A percentile compares a stretch with the other conserved stretches of the same genome.
Evolutionary conservation across 805 yeast species (phyloP).

Genomic region (Ogataea dorogensis): DNA sequence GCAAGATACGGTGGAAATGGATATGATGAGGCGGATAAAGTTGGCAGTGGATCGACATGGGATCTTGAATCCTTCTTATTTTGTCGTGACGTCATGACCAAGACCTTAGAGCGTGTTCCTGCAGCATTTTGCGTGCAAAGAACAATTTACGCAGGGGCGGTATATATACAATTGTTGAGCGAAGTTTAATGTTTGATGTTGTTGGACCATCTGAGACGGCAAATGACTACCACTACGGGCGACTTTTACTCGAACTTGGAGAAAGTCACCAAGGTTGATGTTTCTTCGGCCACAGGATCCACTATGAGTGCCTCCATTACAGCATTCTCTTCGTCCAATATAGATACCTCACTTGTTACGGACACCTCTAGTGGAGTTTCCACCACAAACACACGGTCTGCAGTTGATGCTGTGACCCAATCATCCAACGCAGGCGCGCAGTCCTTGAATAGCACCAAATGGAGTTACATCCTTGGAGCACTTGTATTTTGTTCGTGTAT

Average conservation of each 20-base stretch:
- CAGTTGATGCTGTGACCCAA: neutral
- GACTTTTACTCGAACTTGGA: constrained; percentile 22
- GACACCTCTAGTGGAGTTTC: constrained; percentile 6
- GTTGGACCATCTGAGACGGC: constrained; percentile 11
- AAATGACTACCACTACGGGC: constrained; percentile 14
- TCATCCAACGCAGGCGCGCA: constrained; percentile 4
- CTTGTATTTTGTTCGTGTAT: constrained; percentile 3
- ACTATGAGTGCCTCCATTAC: constrained; percentile 12
- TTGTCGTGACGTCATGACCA: constrained; percentile 5
- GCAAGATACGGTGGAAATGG: constrained; percentile 1
- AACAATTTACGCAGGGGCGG: no score
- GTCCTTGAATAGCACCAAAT: constrained; percentile 5
- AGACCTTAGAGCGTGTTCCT: no score
- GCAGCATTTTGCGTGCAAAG: no score
- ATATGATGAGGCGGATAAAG: constrained; percentile 17
- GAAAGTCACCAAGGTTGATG: constrained; percentile 19
- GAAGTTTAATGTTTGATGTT: constrained; percentile 1
- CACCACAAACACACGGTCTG: no score
- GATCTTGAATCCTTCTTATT: constrained; percentile 10
- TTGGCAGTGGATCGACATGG: constrained; percentile 16
- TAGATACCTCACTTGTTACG: neutral
- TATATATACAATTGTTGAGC: no score
- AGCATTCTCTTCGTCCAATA: constrained; percentile 2
- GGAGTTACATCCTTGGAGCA: constrained; percentile 4
- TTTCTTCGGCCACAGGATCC: constrained; percentile 12